Conservation (phyloP, 2,329 filamentous ascomycete species). For the Aspergillus jensenii region DNA sequence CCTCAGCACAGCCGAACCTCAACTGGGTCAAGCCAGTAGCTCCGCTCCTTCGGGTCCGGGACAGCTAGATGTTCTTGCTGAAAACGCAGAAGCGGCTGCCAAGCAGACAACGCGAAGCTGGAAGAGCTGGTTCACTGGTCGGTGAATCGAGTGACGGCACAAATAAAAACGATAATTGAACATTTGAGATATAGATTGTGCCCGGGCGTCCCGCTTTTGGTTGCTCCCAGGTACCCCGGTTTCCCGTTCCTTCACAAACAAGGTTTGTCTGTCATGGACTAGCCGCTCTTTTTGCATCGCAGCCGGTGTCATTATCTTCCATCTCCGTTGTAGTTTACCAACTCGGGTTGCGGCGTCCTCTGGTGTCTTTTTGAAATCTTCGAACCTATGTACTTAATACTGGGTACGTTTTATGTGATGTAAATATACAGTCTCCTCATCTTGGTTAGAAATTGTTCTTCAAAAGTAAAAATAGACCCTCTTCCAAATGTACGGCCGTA, state of each 20-base stretch:
- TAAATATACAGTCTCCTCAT: conserved; percentile 12
- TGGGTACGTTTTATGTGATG: conserved; percentile 10
- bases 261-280: not conserved
- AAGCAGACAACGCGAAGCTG: conserved; percentile 40
- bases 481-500: not conserved
- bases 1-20: conserved; percentile 35
- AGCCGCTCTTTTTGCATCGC: conserved; percentile 7
- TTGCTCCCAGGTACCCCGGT: not conserved
- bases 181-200: not conserved
- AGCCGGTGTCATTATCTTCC: conserved; percentile 10
- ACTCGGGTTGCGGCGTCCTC: conserved; percentile 12
- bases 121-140: conserved; percentile 41
- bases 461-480: not conserved
- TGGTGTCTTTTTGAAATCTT: conserved; percentile 7
- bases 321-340: conserved; percentile 13
- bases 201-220: not conserved
- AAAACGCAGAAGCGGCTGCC: conserved; percentile 35
- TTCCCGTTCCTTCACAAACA: not conserved
- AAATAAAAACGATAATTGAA: conserved; percentile 1
- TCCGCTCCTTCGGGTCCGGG: conserved; percentile 26
- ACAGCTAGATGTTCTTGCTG: conserved; percentile 35
- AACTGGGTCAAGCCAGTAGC: conserved; percentile 23
- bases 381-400: conserved; percentile 11
- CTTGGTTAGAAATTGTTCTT: conserved; percentile 2
- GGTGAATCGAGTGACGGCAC: conserved; percentile 20